Evolutionary conservation across 1,139 yeast genomes (phyloP).

Genomic region (Yamadazyma triangularis): DNA sequence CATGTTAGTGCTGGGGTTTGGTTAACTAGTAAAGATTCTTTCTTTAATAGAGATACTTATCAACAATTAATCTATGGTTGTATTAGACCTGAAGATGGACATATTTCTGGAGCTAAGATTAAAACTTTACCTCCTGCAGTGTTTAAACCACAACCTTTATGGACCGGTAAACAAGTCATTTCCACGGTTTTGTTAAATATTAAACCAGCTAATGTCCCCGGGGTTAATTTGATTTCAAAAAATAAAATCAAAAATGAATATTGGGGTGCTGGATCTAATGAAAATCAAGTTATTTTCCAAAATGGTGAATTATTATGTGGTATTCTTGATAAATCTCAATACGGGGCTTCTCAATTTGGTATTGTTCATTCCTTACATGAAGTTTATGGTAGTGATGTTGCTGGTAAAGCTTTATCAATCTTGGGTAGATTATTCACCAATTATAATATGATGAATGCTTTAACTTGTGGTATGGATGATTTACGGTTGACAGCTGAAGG

Average conservation of each 20-base stretch:
- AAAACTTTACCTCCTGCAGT: slow-evolving; percentile 87
- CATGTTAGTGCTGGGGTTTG: slow-evolving; percentile 99
- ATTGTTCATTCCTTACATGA: slow-evolving; percentile 95
- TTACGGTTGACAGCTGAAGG: slow-evolving; percentile 89
- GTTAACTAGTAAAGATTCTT: slow-evolving; percentile 89
- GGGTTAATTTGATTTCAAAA: slow-evolving; percentile 75
- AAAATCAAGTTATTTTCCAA: slow-evolving; percentile 79
- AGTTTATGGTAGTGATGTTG: slow-evolving; percentile 86
- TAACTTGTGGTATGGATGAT: slow-evolving; percentile 99
- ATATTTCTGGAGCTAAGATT: slow-evolving; percentile 67
- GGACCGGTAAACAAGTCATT: slow-evolving; percentile 99
- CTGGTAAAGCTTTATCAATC: slow-evolving; percentile 86
- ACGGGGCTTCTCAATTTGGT: slow-evolving; percentile 98
- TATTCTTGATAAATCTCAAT: slow-evolving; percentile 94
- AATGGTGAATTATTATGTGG: slow-evolving; percentile 90
- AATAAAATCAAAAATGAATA: slow-evolving; percentile 93
- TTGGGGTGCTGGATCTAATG: slow-evolving; percentile 84
- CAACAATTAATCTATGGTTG: slow-evolving; percentile 94
- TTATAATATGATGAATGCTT: slow-evolving; percentile 87
- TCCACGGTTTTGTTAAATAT: slow-evolving; percentile 86
- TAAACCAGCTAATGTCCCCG: slow-evolving; percentile 84
- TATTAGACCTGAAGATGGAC: slow-evolving; percentile 98
- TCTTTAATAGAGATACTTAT: slow-evolving; percentile 86
- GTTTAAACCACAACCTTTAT: slow-evolving; percentile 78
- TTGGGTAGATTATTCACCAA: slow-evolving; percentile 93